phyloP scores from a whole-genome alignment of 495 filamentous ascomycete species.

The Talaromyces borbonicus region DNA sequence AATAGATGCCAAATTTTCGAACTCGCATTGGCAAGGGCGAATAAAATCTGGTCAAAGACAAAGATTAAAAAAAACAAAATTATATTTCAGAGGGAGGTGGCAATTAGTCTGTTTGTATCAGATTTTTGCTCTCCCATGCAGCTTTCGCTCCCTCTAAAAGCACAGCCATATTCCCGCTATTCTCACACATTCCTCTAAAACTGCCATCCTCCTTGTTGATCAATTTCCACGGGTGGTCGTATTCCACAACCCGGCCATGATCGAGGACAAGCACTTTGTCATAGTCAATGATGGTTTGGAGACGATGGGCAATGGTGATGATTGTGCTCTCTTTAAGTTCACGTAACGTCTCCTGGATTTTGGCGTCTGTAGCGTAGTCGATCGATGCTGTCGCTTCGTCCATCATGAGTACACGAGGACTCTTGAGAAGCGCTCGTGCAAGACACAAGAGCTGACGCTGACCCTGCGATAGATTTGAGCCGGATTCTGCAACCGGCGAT shows the following conservation, averaged over 20 bases:
- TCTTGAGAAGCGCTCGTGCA: constrained; percentile 85
- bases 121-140: constrained; percentile 46
- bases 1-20: too few species aligned
- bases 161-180: constrained; percentile 73
- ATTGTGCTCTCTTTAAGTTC: constrained; percentile 81
- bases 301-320: constrained; percentile 94
- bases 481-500: constrained; percentile 80
- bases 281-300: constrained; percentile 95
- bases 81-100: too few species aligned
- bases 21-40: too few species aligned
- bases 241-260: constrained; percentile 80
- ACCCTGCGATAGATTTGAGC: constrained; percentile 92
- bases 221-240: constrained; percentile 73
- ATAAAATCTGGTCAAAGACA: not conserved
- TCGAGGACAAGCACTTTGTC: constrained; percentile 98
- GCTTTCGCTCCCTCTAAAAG: constrained; percentile 69
- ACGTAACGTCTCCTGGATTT: constrained; percentile 92
- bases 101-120: constrained; percentile 28
- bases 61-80: not conserved
- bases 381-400: constrained; percentile 98
- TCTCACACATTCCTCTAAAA: constrained; percentile 92
- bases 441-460: constrained; percentile 94
- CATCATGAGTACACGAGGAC: constrained; percentile 90
- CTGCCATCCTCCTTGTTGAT: constrained; percentile 55
- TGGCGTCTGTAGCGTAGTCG: constrained; percentile 90